phyloP scores from a whole-genome alignment of 352 stramenopile species.

The Nothophytophthora sp. region DNA sequence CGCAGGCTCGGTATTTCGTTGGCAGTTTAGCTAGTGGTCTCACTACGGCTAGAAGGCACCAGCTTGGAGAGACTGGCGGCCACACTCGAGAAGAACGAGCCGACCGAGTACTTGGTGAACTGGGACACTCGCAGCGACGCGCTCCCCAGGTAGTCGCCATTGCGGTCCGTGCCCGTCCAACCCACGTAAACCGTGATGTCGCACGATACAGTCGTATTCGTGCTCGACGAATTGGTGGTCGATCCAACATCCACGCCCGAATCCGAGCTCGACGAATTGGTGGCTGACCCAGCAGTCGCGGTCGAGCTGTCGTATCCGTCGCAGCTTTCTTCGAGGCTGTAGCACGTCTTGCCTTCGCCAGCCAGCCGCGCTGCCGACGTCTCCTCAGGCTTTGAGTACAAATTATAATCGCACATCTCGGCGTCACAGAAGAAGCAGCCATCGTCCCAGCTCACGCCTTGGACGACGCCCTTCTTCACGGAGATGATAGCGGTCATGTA shows the following conservation, averaged over 20 bases:
- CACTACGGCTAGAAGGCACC: slow-evolving; percentile 47
- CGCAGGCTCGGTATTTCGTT: slow-evolving; percentile 2
- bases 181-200: slow-evolving; percentile 79
- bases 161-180: slow-evolving; percentile 82
- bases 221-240: slow-evolving; percentile 15
- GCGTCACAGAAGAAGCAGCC: slow-evolving; percentile 76
- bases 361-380: slow-evolving; percentile 39
- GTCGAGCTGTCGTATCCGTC: slow-evolving; percentile 5
- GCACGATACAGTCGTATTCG: slow-evolving; percentile 47
- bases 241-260: slow-evolving; percentile 18
- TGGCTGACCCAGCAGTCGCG: too few species aligned
- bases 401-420: slow-evolving; percentile 63
- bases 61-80: slow-evolving; percentile 51
- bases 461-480: slow-evolving; percentile 75
- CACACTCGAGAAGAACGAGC: slow-evolving; percentile 73
- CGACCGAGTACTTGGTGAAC: slow-evolving; percentile 85
- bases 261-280: slow-evolving; percentile 16
- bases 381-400: slow-evolving; percentile 60
- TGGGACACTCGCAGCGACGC: slow-evolving; percentile 78
- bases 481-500: slow-evolving; percentile 82
- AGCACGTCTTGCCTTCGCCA: slow-evolving; percentile 71
- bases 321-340: slow-evolving; percentile 38
- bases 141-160: slow-evolving; percentile 80
- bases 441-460: slow-evolving; percentile 83
- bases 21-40: slow-evolving; percentile 18